Conservation (phyloP, 495 filamentous ascomycete genomes). For the Lasiosphaeria ovina region DNA sequence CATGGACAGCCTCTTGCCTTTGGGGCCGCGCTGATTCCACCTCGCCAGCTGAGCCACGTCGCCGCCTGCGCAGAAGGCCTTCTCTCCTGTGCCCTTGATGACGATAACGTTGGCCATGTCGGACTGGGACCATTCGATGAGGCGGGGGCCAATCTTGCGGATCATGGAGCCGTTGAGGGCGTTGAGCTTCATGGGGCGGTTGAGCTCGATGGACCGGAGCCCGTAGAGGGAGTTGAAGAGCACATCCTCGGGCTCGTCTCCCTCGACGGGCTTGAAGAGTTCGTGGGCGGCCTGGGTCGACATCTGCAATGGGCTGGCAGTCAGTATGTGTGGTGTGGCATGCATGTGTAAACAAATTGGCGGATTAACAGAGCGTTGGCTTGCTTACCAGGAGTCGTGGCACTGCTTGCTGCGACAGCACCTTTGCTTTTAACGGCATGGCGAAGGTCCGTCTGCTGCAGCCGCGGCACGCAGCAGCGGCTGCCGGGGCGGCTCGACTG, state of each 20-base stretch:
- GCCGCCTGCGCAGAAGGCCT: slow-evolving; percentile 89
- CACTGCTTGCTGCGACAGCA: slow-evolving; percentile 61
- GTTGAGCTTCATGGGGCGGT: slow-evolving; percentile 87
- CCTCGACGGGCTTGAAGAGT: slow-evolving; percentile 44
- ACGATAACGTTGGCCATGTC: slow-evolving; percentile 89
- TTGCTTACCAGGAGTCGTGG: slow-evolving; percentile 47
- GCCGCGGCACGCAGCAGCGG: slow-evolving; percentile 36
- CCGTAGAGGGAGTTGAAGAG: slow-evolving; percentile 85
- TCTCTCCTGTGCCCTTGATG: slow-evolving; percentile 80
- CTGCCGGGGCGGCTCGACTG: slow-evolving; percentile 40
- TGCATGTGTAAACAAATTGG: background rate
- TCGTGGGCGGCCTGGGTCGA: slow-evolving; percentile 41
- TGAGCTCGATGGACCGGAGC: slow-evolving; percentile 88
- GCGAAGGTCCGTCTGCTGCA: slow-evolving; percentile 34
- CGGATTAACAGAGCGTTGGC: background rate
- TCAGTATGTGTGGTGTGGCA: background rate
- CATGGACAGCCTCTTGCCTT: slow-evolving; percentile 65
- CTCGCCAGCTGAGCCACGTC: slow-evolving; percentile 77
- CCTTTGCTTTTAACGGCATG: slow-evolving; percentile 89
- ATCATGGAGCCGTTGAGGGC: slow-evolving; percentile 91
- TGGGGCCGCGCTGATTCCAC: slow-evolving; percentile 63
- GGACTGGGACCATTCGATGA: slow-evolving; percentile 92
- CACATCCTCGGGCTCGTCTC: slow-evolving; percentile 85
- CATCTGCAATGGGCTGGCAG: slow-evolving; percentile 47
- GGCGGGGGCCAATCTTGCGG: slow-evolving; percentile 80